Conservation (phyloP, 345 rosid species). For the Erucastrum elatum region DNA sequence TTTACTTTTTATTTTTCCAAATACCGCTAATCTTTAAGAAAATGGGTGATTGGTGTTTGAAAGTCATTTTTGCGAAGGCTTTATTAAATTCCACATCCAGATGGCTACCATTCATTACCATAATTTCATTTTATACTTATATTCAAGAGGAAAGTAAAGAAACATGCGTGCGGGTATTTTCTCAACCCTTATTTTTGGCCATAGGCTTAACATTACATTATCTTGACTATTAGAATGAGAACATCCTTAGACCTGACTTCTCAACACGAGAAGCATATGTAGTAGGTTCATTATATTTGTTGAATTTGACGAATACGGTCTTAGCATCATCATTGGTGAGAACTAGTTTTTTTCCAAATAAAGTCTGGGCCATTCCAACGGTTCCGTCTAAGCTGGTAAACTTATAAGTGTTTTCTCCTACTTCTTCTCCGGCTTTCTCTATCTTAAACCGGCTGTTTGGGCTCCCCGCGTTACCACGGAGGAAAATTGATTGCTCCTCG, state of each 20-base stretch:
- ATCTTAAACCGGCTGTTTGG: neutral
- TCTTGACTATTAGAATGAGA: slow-evolving; percentile 21
- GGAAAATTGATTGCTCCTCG: neutral
- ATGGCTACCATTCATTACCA: too few relatives aligned
- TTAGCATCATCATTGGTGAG: neutral
- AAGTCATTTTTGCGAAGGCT: too few relatives aligned
- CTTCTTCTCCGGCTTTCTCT: neutral
- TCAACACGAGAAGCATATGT: neutral
- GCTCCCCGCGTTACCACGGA: neutral
- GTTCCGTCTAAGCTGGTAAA: neutral
- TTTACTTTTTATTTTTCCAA: too few relatives aligned
- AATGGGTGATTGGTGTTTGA: too few relatives aligned
- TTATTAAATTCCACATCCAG: too few relatives aligned
- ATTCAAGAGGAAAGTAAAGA: neutral
- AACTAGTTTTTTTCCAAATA: neutral
- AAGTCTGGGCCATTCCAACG: slow-evolving; percentile 1
- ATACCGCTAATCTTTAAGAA: too few relatives aligned
- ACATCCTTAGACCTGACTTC: slow-evolving; percentile 22
- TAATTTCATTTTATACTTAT: neutral
- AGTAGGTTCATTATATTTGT: neutral
- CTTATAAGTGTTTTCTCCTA: slow-evolving; percentile 16
- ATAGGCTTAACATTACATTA: neutral
- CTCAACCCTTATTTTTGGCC: slow-evolving; percentile 26
- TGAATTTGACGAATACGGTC: neutral
- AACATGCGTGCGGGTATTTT: slow-evolving; percentile 6